phyloP scores from a whole-genome alignment of 1,284 basidiomycete species.

The Moniliella sp. region DNA sequence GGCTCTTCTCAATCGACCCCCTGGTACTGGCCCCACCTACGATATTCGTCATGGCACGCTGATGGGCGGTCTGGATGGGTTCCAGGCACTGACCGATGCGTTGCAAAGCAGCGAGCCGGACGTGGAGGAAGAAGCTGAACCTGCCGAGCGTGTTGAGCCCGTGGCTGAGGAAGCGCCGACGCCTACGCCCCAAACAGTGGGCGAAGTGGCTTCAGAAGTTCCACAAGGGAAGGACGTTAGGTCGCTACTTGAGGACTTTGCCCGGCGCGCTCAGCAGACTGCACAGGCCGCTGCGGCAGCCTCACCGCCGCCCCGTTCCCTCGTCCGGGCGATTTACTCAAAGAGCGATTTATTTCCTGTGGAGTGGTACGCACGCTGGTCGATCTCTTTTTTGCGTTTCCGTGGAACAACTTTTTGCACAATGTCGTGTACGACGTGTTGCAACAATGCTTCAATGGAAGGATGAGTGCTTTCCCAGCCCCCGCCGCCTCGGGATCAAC shows the following conservation, averaged over 20 bases:
- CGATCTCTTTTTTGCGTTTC: slow-evolving; percentile 61
- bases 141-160: not conserved
- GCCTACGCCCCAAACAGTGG: not conserved
- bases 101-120: slow-evolving; percentile 18
- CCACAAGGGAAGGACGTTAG: not conserved
- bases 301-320: slow-evolving; percentile 21
- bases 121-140: not conserved
- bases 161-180: not conserved
- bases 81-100: slow-evolving; percentile 24
- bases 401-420: slow-evolving; percentile 97
- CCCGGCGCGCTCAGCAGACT: slow-evolving; percentile 25
- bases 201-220: not conserved
- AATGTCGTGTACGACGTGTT: slow-evolving; percentile 88
- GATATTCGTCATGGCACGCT: slow-evolving; percentile 20
- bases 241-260: slow-evolving; percentile 17
- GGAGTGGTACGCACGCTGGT: not conserved
- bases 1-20: slow-evolving; percentile 63
- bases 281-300: too few species aligned
- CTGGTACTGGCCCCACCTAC: slow-evolving; percentile 25
- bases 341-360: not conserved
- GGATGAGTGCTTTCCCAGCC: too few species aligned
- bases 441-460: slow-evolving; percentile 84
- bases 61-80: slow-evolving; percentile 27
- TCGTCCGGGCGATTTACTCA: slow-evolving; percentile 8
- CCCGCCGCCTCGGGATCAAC: too few species aligned